Evolutionary conservation across 768 basidiomycete genomes (phyloP).

Genomic region (Boletus speciosus): DNA sequence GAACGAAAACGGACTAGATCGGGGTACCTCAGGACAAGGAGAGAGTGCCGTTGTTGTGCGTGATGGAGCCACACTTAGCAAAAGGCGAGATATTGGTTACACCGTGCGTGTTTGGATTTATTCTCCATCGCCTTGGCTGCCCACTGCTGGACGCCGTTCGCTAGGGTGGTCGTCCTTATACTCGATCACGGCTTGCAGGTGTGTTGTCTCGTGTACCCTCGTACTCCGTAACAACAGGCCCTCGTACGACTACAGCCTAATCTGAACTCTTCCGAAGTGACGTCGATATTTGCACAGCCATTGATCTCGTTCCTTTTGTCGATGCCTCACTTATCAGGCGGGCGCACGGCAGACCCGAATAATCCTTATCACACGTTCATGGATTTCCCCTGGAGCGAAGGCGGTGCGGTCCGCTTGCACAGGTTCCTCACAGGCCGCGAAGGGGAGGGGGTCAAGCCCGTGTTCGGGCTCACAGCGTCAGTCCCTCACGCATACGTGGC

Average conservation of each 20-base stretch:
- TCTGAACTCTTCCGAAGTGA: slow-evolving; percentile 75
- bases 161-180: slow-evolving; percentile 81
- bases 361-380: slow-evolving; percentile 58
- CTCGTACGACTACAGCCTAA: slow-evolving; percentile 52
- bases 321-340: slow-evolving; percentile 55
- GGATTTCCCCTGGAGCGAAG: slow-evolving; percentile 49
- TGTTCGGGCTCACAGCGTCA: slow-evolving; percentile 84
- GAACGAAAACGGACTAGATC: slow-evolving; percentile 47
- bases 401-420: slow-evolving; percentile 52
- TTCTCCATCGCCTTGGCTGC: background rate
- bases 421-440: slow-evolving; percentile 85
- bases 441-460: slow-evolving; percentile 80
- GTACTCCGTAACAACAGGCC: background rate
- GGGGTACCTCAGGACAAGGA: slow-evolving; percentile 71
- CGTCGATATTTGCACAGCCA: slow-evolving; percentile 82
- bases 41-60: slow-evolving; percentile 72
- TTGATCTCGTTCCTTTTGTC: slow-evolving; percentile 67
- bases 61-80: slow-evolving; percentile 76
- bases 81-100: slow-evolving; percentile 73
- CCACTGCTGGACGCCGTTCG: background rate
- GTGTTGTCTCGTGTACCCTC: background rate
- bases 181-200: slow-evolving; percentile 75
- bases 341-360: slow-evolving; percentile 46
- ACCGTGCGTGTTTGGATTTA: slow-evolving; percentile 56
- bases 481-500: slow-evolving; percentile 25